Conservation (phyloP, 768 basidiomycete genomes). For the Xerocomus brunneocitrinus region DNA sequence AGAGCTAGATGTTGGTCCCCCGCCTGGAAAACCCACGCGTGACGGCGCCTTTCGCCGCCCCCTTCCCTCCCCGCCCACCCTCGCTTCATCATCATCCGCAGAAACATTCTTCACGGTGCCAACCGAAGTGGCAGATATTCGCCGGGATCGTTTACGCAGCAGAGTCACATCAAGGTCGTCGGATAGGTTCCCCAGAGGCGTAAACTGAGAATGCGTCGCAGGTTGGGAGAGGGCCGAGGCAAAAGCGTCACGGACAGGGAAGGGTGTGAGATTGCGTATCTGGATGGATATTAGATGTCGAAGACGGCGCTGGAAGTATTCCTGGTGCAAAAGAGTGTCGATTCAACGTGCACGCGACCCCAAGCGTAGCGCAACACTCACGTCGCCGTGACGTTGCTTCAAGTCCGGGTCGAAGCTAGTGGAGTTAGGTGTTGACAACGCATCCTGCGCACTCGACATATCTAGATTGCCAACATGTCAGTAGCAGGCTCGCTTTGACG, state of each 20-base stretch:
- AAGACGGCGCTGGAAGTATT: conserved; percentile 52
- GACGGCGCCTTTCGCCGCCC: conserved; percentile 45
- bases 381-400: conserved; percentile 9
- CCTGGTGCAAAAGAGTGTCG: conserved; percentile 11
- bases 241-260: conserved; percentile 69
- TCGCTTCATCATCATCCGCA: conserved; percentile 40
- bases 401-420: conserved; percentile 16
- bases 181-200: conserved; percentile 49
- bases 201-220: conserved; percentile 56
- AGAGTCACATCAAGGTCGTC: conserved; percentile 69
- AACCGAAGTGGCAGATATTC: conserved; percentile 56
- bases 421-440: conserved; percentile 9
- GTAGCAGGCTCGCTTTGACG: background rate
- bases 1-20: conserved; percentile 7
- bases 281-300: conserved; percentile 71
- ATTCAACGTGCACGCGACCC: background rate
- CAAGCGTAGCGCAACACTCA: conserved; percentile 2
- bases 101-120: conserved; percentile 43
- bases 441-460: conserved; percentile 24
- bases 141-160: conserved; percentile 54
- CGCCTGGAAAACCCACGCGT: conserved; percentile 37
- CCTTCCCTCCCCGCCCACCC: conserved; percentile 27
- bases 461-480: background rate
- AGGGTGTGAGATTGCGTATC: conserved; percentile 79
- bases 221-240: conserved; percentile 72